These are phyloP conservation scores for Xerophyta viscosa DNA, from an alignment of 106 monocot species.

Conservation along the genomic window DNA sequence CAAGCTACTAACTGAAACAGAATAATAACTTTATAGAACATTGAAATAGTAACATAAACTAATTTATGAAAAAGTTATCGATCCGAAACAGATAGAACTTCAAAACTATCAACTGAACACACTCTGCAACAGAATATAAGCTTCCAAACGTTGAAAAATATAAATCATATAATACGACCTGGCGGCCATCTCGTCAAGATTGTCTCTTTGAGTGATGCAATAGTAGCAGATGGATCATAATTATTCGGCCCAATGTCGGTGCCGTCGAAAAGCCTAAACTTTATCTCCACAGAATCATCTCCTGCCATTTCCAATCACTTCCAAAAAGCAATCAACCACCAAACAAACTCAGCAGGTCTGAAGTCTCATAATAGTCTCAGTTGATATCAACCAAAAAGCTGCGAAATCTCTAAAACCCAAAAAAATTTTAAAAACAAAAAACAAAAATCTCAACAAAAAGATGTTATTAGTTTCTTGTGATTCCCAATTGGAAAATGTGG, in stretches of 20 bases:
- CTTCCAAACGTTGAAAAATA: neutral
- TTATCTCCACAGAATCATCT: conserved; percentile 26
- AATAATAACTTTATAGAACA: no score
- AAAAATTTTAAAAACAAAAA: no score
- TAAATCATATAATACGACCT: conserved; percentile 25
- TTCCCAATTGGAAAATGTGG: no score
- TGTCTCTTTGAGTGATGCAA: conserved; percentile 32
- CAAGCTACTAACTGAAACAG: neutral
- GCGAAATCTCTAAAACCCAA: no score
- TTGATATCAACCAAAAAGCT: no score
- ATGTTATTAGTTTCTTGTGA: no score
- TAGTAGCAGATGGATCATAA: conserved; percentile 27
- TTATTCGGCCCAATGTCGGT: conserved; percentile 38
- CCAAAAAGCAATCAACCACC: neutral
- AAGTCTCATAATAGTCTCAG: neutral
- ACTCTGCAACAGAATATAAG: no score
- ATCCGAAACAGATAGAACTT: no score
- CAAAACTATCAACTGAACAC: no score
- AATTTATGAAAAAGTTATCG: no score
- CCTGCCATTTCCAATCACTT: conserved; percentile 26
- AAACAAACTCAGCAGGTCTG: neutral
- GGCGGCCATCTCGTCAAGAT: conserved; percentile 39
- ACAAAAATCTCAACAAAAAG: no score
- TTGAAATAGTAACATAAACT: no score
- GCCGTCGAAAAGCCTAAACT: conserved; percentile 40